phyloP scores from a whole-genome alignment of 1,284 basidiomycete genomes.

The Moesziomyces globuligerus region DNA sequence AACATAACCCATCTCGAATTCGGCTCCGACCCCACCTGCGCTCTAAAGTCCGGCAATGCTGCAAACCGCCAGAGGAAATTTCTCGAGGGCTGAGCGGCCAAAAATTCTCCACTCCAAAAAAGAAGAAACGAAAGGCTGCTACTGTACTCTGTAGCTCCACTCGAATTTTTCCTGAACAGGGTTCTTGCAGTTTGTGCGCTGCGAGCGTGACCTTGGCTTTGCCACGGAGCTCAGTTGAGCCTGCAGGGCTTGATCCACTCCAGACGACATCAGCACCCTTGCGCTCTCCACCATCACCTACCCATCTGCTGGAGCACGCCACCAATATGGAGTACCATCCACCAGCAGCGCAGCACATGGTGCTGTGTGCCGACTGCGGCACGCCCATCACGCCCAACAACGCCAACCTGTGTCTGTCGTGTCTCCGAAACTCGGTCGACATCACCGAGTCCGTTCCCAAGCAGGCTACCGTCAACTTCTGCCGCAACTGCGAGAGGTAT shows the following conservation, averaged over 20 bases:
- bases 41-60: background rate
- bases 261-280: background rate
- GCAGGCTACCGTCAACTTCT: conserved; percentile 92
- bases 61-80: background rate
- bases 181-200: background rate
- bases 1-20: background rate
- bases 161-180: background rate
- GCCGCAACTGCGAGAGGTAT: conserved; percentile 95
- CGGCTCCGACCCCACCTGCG: background rate
- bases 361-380: conserved; percentile 72
- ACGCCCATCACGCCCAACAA: conserved; percentile 95
- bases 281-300: background rate
- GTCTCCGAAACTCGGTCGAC: conserved; percentile 89
- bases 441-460: conserved; percentile 99
- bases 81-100: background rate
- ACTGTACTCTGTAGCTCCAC: no score
- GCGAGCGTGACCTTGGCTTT: background rate
- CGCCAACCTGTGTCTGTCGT: conserved; percentile 93
- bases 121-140: conserved; percentile 7
- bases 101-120: conserved; percentile 32
- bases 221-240: conserved; percentile 7
- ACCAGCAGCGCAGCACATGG: conserved; percentile 62
- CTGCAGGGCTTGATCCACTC: background rate
- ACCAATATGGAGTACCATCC: conserved; percentile 59
- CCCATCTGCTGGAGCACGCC: background rate